A percentile compares a stretch with the other conserved stretches of the same genome.
Conservation (phyloP, 768 basidiomycete genomes). For the Tephrocybe sp. region DNA sequence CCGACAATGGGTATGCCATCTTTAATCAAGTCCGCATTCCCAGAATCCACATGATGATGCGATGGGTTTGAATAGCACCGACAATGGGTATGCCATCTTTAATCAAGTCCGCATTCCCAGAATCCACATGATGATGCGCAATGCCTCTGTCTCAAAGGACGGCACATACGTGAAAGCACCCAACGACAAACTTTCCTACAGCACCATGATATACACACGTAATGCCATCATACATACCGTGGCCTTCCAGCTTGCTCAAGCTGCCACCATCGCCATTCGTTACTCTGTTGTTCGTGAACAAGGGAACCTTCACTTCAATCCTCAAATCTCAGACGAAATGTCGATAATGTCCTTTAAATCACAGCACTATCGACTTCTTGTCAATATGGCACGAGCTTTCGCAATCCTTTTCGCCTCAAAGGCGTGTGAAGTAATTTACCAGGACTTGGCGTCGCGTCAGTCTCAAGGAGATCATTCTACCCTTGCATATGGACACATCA, state of each 20-base stretch:
- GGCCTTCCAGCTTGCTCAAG: constrained; percentile 25
- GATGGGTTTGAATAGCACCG: constrained; percentile 21
- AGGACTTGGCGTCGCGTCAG: constrained; percentile 11
- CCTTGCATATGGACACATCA: constrained; percentile 17
- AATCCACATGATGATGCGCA: constrained; percentile 22
- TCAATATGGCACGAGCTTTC: constrained; percentile 18
- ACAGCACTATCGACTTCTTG: constrained; percentile 22
- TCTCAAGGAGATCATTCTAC: constrained; percentile 10
- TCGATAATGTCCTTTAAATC: constrained; percentile 23
- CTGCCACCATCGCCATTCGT: constrained; percentile 23
- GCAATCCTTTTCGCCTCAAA: constrained; percentile 20
- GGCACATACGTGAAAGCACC: constrained; percentile 17
- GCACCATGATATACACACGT: constrained; percentile 23
- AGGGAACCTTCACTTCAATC: constrained; percentile 20
- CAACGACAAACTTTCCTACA: constrained; percentile 19
- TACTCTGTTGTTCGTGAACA: constrained; percentile 27
- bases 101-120: constrained; percentile 23
- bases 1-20: constrained; percentile 25
- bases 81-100: constrained; percentile 27
- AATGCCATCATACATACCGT: constrained; percentile 13
- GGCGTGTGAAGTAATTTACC: constrained; percentile 13
- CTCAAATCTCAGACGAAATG: constrained; percentile 10
- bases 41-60: constrained; percentile 19
- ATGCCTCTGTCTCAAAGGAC: constrained; percentile 18
- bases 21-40: constrained; percentile 25